Evolutionary conservation across 2,329 filamentous ascomycete species (phyloP), one percentile per base, ranked within the genome.

Genomic region (Dactylellina sp.): DNA sequence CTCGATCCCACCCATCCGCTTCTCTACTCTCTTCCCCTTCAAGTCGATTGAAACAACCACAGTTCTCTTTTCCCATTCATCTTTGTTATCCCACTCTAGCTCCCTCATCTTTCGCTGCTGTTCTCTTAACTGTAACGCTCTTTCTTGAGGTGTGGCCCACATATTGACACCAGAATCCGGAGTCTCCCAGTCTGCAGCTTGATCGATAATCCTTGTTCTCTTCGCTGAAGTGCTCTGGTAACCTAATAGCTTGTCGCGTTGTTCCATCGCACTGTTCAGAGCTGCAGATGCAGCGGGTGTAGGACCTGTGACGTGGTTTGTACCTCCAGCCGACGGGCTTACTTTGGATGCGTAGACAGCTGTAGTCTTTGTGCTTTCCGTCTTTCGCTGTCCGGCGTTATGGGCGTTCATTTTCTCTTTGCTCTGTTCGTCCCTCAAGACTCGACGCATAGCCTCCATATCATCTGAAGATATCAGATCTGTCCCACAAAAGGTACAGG

Each of bases 191-290:
- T 91, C 89, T 0, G 89, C 88, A 0, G 92, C 93, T 82, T 97
- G 93, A 78, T 97, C 93, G 39, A 92, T 87, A 14, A 97, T 90
- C 14, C 89, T 91, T 0, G 93, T 97, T 46, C 93, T 85, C 71
- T 87, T 87, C 0, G 92, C 92, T 77, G 96, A 97, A 78, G 96
- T 89, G 0, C 91, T 89, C 80, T 97, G 93, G 80, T 92, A 97
- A 0, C 84, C 85, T 9, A 97, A 85, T 0, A 97, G 84, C 78
- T 87, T 91, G 80, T 97, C 93, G 14, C 93, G 85, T 78, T 97
- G 93, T 76, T 89, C 88, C 64, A 89, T 87, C 0, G 92, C 92
- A 76, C 88, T 89, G 20, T 85, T 85, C 46, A 77, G 42, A 1
- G 84, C 79, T 14, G 81, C 40, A 78, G 82, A 76, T 75, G 80